Evolutionary conservation across 2,329 filamentous ascomycete species (phyloP), one percentile per base, ranked within the genome.

Genomic region (Trichophyton schoenleinii): DNA sequence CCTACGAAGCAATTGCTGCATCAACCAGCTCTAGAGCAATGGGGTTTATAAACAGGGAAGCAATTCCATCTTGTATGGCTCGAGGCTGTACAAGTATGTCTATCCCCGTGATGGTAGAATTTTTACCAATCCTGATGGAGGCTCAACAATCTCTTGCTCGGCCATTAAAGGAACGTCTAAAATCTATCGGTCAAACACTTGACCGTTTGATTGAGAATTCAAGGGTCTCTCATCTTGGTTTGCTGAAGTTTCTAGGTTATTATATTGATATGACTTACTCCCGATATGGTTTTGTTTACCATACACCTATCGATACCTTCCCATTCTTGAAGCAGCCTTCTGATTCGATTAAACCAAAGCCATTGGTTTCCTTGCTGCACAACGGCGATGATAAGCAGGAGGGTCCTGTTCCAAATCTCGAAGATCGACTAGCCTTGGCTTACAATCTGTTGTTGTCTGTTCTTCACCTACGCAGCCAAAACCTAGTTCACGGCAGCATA

Each of bases 361-460:
- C 74, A 18, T 66, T 78, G 28, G 71, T 76, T 2, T 75, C 76
- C 15, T 70, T 78, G 18, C 69, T 78, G 38, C 74, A 76, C 18
- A 69, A 73, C 3, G 71, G 72, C 15, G 74, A 74, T 42, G 73
- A 78, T 42, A 74, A 74, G 57, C 71, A 74, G 28, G 71, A 71
- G 31, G 66, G 67, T 22, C 72, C 74, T 8, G 69, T 78, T 15
- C 81, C 81, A n/a, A 79, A 81, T 57, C 74, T 86, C 1, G 84
- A 87, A 70, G 81, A 82, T 66, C 79, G 84, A 36, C 85, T 86
- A 64, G 78, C 81, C 38, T 73, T 87, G 38, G 83, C 83, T 3
- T 79, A 84, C 63, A 82, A 83, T 55, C 74, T 86, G 20, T 76
- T 80, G 22, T 75, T 82, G 63, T 81, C 81, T 1, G 76, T 84